These are phyloP conservation scores for Diaporthe batatas DNA, from an alignment of 2,329 filamentous ascomycete species.

Conservation along the genomic window DNA sequence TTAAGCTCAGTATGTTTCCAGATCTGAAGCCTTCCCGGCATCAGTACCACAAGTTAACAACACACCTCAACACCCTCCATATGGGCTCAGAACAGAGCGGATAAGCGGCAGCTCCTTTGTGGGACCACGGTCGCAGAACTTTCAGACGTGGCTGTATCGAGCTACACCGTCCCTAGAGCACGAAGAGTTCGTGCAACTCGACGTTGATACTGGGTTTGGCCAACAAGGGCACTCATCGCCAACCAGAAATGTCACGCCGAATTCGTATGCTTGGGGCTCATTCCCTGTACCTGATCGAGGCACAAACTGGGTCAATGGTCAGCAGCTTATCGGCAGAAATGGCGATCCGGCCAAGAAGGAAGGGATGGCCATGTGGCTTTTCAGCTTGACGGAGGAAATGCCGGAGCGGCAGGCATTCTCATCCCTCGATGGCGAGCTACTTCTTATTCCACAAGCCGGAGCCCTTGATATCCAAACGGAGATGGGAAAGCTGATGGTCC, in stretches of 20 bases:
- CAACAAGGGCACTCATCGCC: constrained; percentile 7
- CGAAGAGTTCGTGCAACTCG: constrained; percentile 57
- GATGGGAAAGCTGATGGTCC: constrained; percentile 70
- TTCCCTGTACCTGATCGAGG: constrained; percentile 66
- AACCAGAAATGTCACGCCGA: constrained; percentile 24
- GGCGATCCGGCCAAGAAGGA: constrained; percentile 78
- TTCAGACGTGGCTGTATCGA: constrained; percentile 66
- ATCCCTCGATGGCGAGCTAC: constrained; percentile 75
- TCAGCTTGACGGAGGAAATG: constrained; percentile 78
- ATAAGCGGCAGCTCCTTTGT: constrained; percentile 66
- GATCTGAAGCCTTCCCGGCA: constrained; percentile 69
- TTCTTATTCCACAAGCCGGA: constrained; percentile 75
- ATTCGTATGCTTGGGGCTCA: constrained; percentile 64
- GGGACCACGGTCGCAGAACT: constrained; percentile 63
- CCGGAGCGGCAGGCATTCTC: constrained; percentile 75
- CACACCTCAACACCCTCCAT: constrained; percentile 73
- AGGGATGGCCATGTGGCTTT: constrained; percentile 77
- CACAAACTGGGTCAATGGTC: constrained; percentile 54
- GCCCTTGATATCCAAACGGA: constrained; percentile 75
- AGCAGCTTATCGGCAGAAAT: constrained; percentile 76
- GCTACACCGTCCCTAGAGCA: constrained; percentile 63
- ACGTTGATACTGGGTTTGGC: constrained; percentile 57
- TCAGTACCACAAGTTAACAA: constrained; percentile 73
- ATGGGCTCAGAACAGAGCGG: constrained; percentile 75
- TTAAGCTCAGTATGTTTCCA: constrained; percentile 7